Percentiles rank a stretch among this genome's conserved stretches.
Conservation (phyloP, 371 early-diverging fungal species). For the Rhizopus delemar region DNA sequence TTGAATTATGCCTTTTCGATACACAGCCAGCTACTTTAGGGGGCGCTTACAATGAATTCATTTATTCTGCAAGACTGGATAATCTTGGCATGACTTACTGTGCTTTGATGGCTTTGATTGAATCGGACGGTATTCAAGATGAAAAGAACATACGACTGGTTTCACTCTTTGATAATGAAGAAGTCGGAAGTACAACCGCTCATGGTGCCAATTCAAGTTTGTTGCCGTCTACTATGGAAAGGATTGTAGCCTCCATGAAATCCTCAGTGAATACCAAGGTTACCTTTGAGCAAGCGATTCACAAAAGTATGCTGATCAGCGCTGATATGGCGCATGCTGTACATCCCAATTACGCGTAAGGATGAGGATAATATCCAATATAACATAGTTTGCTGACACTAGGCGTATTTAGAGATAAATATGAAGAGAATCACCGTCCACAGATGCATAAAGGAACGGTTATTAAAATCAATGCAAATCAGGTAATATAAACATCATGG, state of each 20-base stretch:
- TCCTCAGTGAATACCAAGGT: conserved; percentile 18
- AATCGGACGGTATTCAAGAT: conserved; percentile 14
- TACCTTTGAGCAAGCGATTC: conserved; percentile 79
- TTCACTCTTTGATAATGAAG: conserved; percentile 95
- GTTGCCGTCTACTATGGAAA: conserved; percentile 69
- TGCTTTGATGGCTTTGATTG: conserved; percentile 33
- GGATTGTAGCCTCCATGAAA: conserved; percentile 46
- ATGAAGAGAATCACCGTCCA: conserved; percentile 89
- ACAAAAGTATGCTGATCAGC: conserved; percentile 81
- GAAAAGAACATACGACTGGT: conserved; percentile 82
- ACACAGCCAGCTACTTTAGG: conserved; percentile 78
- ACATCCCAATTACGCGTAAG: conserved; percentile 82
- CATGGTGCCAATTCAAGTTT: conserved; percentile 91
- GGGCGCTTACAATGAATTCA: conserved; percentile 86
- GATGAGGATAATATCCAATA: too few species aligned
- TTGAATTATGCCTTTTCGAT: conserved; percentile 91
- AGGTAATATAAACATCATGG: conserved; percentile 39
- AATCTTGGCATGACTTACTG: conserved; percentile 92
- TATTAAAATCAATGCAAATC: conserved; percentile 93
- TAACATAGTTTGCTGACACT: background rate
- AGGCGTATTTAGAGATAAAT: conserved; percentile 54
- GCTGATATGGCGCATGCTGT: conserved; percentile 94
- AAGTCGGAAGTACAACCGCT: conserved; percentile 89
- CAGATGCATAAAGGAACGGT: conserved; percentile 92
- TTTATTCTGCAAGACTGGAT: conserved; percentile 89